Conservation (phyloP, 208 protist species). For the Wallacemonas sp. region DNA sequence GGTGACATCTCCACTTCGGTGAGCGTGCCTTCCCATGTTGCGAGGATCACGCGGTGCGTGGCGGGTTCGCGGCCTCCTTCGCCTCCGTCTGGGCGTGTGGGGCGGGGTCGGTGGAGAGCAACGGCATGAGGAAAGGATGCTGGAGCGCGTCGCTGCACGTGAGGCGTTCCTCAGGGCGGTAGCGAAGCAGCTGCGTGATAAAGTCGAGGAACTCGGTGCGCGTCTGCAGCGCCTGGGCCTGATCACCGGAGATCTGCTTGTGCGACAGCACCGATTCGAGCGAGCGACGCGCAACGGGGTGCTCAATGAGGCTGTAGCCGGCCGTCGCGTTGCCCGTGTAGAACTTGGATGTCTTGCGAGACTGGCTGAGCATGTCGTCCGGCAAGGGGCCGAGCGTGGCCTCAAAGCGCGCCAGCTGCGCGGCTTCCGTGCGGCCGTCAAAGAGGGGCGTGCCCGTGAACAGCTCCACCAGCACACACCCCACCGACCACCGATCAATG, state of each 20-base stretch:
- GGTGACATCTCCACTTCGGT: too few species aligned
- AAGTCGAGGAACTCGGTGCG: conserved; percentile 68
- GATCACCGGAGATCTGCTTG: background rate
- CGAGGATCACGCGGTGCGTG: background rate
- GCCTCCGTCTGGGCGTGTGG: conserved; percentile 8
- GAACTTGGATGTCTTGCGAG: conserved; percentile 58
- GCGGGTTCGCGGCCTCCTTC: background rate
- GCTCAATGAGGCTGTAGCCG: conserved; percentile 46
- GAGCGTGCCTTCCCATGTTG: background rate
- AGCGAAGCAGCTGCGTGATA: conserved; percentile 48
- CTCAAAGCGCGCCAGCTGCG: conserved; percentile 95
- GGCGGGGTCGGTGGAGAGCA: conserved; percentile 43
- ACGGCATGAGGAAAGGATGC: conserved; percentile 67
- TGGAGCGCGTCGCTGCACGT: conserved; percentile 72
- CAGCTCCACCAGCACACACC: conserved; percentile 98
- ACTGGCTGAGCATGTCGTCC: conserved; percentile 56
- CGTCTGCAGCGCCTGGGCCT: conserved; percentile 7
- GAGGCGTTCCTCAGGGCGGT: conserved; percentile 67
- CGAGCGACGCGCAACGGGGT: conserved; percentile 29
- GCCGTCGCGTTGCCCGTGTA: conserved; percentile 36
- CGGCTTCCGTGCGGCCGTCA: conserved; percentile 92
- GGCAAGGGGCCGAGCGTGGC: conserved; percentile 78
- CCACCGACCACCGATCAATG: conserved; percentile 99
- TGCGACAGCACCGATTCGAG: conserved; percentile 39
- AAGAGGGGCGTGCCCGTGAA: conserved; percentile 97